A percentile compares a stretch with the other conserved stretches of the same genome.
Evolutionary conservation across 345 rosid genomes (phyloP).

Genomic region (Salix viminalis): DNA sequence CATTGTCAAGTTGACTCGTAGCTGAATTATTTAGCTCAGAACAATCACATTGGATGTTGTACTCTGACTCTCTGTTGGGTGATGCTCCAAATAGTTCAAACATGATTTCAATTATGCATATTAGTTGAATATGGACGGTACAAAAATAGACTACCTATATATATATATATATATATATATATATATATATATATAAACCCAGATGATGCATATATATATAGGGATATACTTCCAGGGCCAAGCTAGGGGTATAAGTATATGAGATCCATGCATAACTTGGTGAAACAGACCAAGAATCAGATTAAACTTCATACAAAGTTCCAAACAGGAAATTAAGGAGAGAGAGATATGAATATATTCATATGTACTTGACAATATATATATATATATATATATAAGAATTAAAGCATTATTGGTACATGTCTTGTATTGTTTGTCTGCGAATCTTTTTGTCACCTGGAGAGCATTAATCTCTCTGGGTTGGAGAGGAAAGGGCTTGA

Average conservation of each 20-base stretch:
- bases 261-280: background rate
- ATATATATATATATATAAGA: too few species aligned
- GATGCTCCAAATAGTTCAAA: too few species aligned
- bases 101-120: too few species aligned
- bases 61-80: too few species aligned
- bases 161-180: too few species aligned
- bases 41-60: too few species aligned
- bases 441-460: slow-evolving; percentile 3
- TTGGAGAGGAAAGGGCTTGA: background rate
- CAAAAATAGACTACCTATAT: background rate
- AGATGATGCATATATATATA: background rate
- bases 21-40: background rate
- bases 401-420: slow-evolving; percentile 1
- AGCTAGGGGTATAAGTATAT: slow-evolving; percentile 6
- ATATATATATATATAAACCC: background rate
- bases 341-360: background rate
- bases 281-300: background rate
- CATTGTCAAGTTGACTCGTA: background rate
- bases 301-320: background rate
- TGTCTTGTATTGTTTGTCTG: slow-evolving; percentile 15
- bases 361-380: background rate
- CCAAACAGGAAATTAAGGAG: background rate
- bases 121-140: too few species aligned
- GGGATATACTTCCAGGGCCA: background rate
- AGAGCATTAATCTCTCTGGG: background rate